Evolutionary conservation across 768 basidiomycete species (phyloP).

Genomic region (Hygrophorus russula): DNA sequence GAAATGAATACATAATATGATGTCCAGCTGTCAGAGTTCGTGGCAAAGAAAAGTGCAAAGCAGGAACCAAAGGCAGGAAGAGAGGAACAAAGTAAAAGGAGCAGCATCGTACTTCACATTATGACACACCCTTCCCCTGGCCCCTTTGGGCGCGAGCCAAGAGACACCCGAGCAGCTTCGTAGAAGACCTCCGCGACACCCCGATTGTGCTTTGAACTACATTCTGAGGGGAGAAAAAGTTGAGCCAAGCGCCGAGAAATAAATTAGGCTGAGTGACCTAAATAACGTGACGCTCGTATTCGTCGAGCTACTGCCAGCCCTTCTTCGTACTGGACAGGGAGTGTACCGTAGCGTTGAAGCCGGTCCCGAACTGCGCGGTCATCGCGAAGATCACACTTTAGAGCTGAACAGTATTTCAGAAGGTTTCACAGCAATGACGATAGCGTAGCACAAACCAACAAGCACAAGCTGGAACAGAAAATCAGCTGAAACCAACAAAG

Average conservation of each 20-base stretch:
- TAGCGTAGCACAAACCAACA: constrained; percentile 53
- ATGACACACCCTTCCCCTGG: constrained; percentile 46
- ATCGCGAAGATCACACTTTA: constrained; percentile 93
- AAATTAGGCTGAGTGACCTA: constrained; percentile 44
- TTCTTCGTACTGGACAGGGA: constrained; percentile 85
- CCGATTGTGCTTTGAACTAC: constrained; percentile 93
- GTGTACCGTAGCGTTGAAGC: constrained; percentile 55
- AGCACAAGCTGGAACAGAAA: constrained; percentile 56
- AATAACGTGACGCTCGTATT: constrained; percentile 87
- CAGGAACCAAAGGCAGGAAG: neutral
- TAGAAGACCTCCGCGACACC: constrained; percentile 91
- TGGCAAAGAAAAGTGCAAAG: too few species aligned
- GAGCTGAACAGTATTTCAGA: constrained; percentile 34
- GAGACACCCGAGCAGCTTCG: constrained; percentile 80
- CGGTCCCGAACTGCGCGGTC: constrained; percentile 64
- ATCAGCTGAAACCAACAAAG: neutral
- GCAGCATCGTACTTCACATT: constrained; percentile 26
- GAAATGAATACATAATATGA: too few species aligned
- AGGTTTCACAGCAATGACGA: constrained; percentile 5
- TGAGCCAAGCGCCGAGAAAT: neutral
- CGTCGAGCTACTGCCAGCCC: constrained; percentile 80
- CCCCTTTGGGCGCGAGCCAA: constrained; percentile 64
- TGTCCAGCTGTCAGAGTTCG: too few species aligned
- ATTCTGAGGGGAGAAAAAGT: constrained; percentile 43
- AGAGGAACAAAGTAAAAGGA: neutral